Evolutionary conservation across 345 rosid species (phyloP).

Genomic region (Euphorbia pulcherrima): DNA sequence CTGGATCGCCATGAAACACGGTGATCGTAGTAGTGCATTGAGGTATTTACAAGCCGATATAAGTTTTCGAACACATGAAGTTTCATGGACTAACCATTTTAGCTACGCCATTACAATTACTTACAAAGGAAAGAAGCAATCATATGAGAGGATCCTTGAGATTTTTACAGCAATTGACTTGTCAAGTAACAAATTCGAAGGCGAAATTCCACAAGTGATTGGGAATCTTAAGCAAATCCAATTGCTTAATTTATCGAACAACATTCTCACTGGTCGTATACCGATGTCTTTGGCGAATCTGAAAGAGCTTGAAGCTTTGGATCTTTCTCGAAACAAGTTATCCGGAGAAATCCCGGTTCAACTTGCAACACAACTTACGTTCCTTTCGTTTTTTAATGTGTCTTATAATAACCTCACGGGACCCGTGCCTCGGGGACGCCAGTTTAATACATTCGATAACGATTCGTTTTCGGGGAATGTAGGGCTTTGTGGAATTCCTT

Average conservation of each 20-base stretch:
- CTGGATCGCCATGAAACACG: background rate
- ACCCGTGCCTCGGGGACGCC: background rate
- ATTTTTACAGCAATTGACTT: constrained; percentile 5
- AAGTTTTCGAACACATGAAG: background rate
- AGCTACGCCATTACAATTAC: background rate
- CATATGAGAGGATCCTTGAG: background rate
- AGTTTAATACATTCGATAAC: background rate
- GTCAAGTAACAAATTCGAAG: constrained; percentile 17
- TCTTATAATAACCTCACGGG: constrained; percentile 8
- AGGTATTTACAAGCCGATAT: background rate
- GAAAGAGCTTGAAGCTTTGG: constrained; percentile 14
- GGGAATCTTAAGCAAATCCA: constrained; percentile 1
- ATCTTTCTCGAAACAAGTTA: constrained; percentile 2
- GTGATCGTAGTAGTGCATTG: background rate
- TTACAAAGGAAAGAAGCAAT: background rate
- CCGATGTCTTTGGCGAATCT: constrained; percentile 3
- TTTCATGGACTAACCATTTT: background rate
- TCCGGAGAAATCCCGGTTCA: constrained; percentile 13
- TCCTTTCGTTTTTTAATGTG: constrained; percentile 13
- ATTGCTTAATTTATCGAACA: constrained; percentile 14
- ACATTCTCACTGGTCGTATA: constrained; percentile 7
- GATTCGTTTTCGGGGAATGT: background rate
- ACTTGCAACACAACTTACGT: background rate
- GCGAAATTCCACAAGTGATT: constrained; percentile 10
- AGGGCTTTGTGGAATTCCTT: background rate